Evolutionary conservation across 1,139 yeast genomes (phyloP).

Genomic region (Hyphopichia fennica): DNA sequence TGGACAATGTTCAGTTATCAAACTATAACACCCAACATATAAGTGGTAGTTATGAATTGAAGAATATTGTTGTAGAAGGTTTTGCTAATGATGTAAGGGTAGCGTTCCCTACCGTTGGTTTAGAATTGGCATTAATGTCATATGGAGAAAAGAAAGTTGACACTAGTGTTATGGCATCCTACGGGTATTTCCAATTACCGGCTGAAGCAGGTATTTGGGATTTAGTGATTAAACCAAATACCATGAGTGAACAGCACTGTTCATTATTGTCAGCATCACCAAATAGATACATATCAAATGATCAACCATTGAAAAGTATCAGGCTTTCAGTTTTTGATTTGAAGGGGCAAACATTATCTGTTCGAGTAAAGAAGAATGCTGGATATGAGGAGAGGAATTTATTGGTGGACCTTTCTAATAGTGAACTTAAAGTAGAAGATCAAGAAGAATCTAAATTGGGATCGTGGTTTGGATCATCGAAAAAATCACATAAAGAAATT

Average conservation of each 20-base stretch:
- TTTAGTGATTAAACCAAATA: slow-evolving; percentile 40
- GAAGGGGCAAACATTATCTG: slow-evolving; percentile 47
- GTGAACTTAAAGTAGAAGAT: background rate
- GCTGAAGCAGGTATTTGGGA: slow-evolving; percentile 70
- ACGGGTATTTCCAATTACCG: slow-evolving; percentile 75
- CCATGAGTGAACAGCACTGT: slow-evolving; percentile 35
- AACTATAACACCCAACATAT: slow-evolving; percentile 16
- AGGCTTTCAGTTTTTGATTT: slow-evolving; percentile 35
- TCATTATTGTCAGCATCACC: slow-evolving; percentile 38
- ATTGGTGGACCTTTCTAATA: background rate
- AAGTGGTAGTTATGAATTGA: slow-evolving; percentile 27
- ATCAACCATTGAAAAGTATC: slow-evolving; percentile 13
- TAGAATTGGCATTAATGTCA: slow-evolving; percentile 42
- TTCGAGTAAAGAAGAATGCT: slow-evolving; percentile 42
- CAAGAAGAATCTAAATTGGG: background rate
- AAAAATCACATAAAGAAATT: background rate
- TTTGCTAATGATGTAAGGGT: slow-evolving; percentile 50
- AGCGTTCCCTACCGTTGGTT: slow-evolving; percentile 49
- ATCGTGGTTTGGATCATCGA: background rate
- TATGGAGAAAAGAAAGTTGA: slow-evolving; percentile 25
- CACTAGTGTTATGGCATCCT: slow-evolving; percentile 68
- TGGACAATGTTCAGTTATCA: slow-evolving; percentile 55
- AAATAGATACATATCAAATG: slow-evolving; percentile 28
- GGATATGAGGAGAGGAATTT: slow-evolving; percentile 35
- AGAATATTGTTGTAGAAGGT: slow-evolving; percentile 66